These are phyloP conservation scores for Auricularia sp. DNA, from an alignment of 768 basidiomycete genomes.

Conservation along the genomic window DNA sequence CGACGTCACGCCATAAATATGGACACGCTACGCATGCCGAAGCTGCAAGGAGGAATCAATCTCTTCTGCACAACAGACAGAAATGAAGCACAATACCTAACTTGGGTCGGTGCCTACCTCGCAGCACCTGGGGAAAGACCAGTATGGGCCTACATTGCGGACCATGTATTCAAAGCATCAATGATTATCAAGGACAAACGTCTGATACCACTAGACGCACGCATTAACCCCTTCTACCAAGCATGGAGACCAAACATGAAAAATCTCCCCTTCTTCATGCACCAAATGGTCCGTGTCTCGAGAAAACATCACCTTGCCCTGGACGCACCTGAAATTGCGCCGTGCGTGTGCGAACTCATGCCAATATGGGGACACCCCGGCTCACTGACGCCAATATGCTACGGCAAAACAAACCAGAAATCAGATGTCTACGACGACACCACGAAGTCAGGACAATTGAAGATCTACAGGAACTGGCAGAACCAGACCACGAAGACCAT, in stretches of 20 bases:
- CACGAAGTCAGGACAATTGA: too few relatives aligned
- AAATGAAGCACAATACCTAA: background rate
- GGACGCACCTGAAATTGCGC: background rate
- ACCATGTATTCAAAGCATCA: background rate
- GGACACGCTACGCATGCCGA: background rate
- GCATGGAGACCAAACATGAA: background rate
- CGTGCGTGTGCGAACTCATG: too few relatives aligned
- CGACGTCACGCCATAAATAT: background rate
- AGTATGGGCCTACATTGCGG: slow-evolving; percentile 7
- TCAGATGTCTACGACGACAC: too few relatives aligned
- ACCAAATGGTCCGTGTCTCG: background rate
- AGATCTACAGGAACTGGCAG: too few relatives aligned
- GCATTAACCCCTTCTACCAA: background rate
- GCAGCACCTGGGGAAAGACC: background rate
- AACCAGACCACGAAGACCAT: too few relatives aligned
- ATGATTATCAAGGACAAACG: background rate
- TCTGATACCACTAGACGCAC: background rate
- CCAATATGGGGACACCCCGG: too few relatives aligned
- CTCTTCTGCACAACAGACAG: background rate
- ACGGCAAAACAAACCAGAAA: too few relatives aligned
- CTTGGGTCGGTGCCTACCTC: background rate
- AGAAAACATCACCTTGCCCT: background rate
- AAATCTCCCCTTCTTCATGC: background rate
- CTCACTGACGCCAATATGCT: too few relatives aligned
- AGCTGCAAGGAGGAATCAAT: background rate